These are phyloP conservation scores for Austroboletus niveus DNA, from an alignment of 1,284 basidiomycete genomes.

Conservation along the genomic window DNA sequence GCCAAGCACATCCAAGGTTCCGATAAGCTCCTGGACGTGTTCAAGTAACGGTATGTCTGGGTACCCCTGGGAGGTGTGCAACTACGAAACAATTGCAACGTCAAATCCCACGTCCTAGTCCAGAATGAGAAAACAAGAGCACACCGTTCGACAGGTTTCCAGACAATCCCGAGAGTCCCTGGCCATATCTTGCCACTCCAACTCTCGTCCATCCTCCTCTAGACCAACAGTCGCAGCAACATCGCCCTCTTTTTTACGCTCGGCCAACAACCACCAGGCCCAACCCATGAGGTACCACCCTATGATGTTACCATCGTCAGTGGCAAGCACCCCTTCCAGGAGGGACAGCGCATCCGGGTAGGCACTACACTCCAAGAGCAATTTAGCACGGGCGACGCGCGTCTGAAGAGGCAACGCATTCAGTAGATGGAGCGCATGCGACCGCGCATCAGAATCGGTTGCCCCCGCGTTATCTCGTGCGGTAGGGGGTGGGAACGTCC, in stretches of 20 bases:
- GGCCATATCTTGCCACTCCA: conserved; percentile 78
- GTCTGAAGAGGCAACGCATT: conserved; percentile 75
- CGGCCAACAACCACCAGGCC: conserved; percentile 83
- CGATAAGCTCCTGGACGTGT: conserved; percentile 75
- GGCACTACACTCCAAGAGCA: conserved; percentile 80
- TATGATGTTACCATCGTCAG: conserved; percentile 87
- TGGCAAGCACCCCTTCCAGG: conserved; percentile 75
- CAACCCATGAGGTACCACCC: conserved; percentile 96
- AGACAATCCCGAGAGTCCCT: conserved; percentile 80
- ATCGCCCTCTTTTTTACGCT: conserved; percentile 60
- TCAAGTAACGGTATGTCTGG: conserved; percentile 77
- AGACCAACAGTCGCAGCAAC: conserved; percentile 28
- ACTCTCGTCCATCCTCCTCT: conserved; percentile 45
- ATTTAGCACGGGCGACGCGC: conserved; percentile 74
- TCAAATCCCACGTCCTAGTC: not conserved
- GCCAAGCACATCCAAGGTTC: conserved; percentile 66
- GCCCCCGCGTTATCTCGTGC: not conserved
- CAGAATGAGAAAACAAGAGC: conserved; percentile 22
- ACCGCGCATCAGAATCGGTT: conserved; percentile 6
- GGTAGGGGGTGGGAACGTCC: conserved; percentile 45
- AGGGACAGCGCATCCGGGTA: conserved; percentile 68
- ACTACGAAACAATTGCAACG: conserved; percentile 38
- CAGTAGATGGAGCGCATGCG: conserved; percentile 17
- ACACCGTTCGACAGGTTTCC: conserved; percentile 77
- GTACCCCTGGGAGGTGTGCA: conserved; percentile 72